Conservation (phyloP, 2,329 filamentous ascomycete species). For the Sarocladium strictum region DNA sequence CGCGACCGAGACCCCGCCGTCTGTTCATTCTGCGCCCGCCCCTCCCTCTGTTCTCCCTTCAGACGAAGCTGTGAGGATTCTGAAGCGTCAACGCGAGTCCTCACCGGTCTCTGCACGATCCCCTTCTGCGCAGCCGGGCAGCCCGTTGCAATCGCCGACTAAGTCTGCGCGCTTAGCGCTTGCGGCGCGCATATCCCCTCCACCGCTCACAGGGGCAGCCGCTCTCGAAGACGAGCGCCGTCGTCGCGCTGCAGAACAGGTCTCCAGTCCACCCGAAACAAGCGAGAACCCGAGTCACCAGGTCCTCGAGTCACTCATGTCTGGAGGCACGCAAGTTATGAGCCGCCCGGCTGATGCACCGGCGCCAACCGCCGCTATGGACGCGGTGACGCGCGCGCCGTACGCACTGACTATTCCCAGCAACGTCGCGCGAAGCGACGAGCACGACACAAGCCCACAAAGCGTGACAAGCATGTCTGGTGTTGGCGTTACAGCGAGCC, state of each 20-base stretch:
- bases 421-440: conserved; percentile 27
- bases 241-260: conserved; percentile 35
- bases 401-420: conserved; percentile 26
- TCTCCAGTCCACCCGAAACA: conserved; percentile 34
- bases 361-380: conserved; percentile 39
- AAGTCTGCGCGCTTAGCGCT: conserved; percentile 48
- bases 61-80: conserved; percentile 33
- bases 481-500: conserved; percentile 42
- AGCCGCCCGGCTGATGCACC: conserved; percentile 51
- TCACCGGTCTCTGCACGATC: conserved; percentile 35
- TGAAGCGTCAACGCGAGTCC: conserved; percentile 42
- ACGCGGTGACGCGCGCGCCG: conserved; percentile 17
- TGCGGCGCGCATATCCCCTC: conserved; percentile 35
- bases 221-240: conserved; percentile 49
- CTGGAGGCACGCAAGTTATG: conserved; percentile 45
- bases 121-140: conserved; percentile 19
- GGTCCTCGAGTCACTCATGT: conserved; percentile 48
- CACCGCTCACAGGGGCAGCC: conserved; percentile 44
- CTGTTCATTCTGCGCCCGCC: conserved; percentile 23
- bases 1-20: conserved; percentile 44
- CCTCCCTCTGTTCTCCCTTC: conserved; percentile 27
- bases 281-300: conserved; percentile 50
- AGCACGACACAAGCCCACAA: conserved; percentile 37
- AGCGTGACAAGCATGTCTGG: conserved; percentile 37
- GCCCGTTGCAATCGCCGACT: conserved; percentile 42